Evolutionary conservation across 1,284 basidiomycete species (phyloP), one percentile per base, ranked within the genome.

Genomic region (Takashimella koratensis): DNA sequence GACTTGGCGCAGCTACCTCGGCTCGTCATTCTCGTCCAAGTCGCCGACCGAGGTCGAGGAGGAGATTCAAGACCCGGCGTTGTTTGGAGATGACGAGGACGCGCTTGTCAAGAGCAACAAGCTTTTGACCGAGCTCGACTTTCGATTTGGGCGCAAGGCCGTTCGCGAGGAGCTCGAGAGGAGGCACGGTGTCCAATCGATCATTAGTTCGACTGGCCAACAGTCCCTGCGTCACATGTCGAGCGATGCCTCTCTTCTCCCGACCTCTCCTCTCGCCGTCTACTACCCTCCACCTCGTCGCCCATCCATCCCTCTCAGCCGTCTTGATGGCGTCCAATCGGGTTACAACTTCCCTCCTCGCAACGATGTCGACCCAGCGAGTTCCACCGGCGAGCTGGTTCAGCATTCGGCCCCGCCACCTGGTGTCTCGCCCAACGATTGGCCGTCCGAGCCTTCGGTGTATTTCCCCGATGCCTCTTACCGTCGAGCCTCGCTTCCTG

Each of bases 91-190:
- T 20, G 52, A 56, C 30, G 59, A 57, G 47, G 43, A 57, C 22
- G 43, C 47, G 1, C 30, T 66, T 22, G 64, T 70, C 21, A 57
- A 52, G 23, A 54, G 62, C n/a, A 68, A 74, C 53, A 65, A 67
- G 51, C 56, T 62, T 40, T 54, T 74, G 10, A 51, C 56, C 25
- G 72, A 74, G 57, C 49, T 74, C n/a, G 64, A 74, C 36, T 74
- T 74, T 46, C 53, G 72, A 20, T 43, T 66, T 3, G 72, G 72
- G 1, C 60, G 66, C 36, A 47, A 53, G 2, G 72, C 70, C 0
- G 72, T 67, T 10, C 55, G 61, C 23, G 53, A 53, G 12, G 72
- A 70, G 49, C 47, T 74, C n/a, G 67, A 65, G 43, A 56, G 62
- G n/a, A 45, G 64, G 26, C 24, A 30, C 53, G 6, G 20, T 23